Base-by-base conservation (phyloP, 2,329 filamentous ascomycete genomes). In the Claviceps pazoutovae region DNA sequence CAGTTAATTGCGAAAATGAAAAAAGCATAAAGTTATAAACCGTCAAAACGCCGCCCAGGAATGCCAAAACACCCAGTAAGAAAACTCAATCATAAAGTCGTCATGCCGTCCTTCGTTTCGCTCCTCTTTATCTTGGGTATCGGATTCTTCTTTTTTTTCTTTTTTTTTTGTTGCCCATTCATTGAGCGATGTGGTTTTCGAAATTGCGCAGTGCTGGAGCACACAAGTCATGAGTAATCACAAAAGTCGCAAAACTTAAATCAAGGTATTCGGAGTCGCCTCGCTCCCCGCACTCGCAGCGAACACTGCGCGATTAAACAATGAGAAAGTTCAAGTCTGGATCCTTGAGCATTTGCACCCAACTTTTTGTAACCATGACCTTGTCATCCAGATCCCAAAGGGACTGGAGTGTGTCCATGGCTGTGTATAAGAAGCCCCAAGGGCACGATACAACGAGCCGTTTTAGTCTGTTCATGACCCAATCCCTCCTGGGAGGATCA, bases 391-490 rank as follows among this genome's bases (percentile, higher is more conserved):
- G 54, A 9, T 56, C 60, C 73, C 73, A 75, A 0, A 76, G 65
- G 4, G 67, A 60, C 45, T 68, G 62, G 42, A 76, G 57, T n/a
- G 68, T 70, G 44, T 73, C 68, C 56, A 71, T 67, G 5, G 71
- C 71, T 1, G 71, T 73, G 49, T 71, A 66, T 4, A 75, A 61
- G 51, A 75, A 76, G 0, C 73, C 73, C 71, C 74, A 76, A 0
- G 73, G 71, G 46, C 66, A 71, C 13, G 66, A 62, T 19, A 66
- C 58, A 30, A 71, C 67, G 17, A 71, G 62, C 19, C 64, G 62
- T 39, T 65, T 64, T 23, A 75, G 60, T 19, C 73, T 69, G 23
- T 73, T 62, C 59, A 73, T 68, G 46, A 75, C 71, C 75, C 74
- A 79, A 3, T 65, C 64, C 37, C 74, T 68, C 54, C 68, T 67